Evolutionary conservation across 208 protist genomes (phyloP), one percentile per base, ranked within the genome.

Genomic region (Trypanosoma vivax): DNA sequence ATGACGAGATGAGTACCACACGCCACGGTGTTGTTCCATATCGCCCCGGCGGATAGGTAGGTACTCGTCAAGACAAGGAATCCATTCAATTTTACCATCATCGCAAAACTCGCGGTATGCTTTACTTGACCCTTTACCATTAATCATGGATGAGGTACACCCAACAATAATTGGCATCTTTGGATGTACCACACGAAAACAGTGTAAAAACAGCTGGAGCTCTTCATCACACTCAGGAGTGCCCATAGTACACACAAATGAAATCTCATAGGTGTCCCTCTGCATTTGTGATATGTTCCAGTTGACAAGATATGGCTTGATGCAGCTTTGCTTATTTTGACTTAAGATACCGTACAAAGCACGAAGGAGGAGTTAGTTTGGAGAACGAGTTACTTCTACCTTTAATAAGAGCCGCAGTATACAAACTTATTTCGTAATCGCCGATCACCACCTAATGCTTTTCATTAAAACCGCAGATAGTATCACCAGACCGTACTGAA

Each of bases 211-310:
- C 16, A 93, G 65, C 9, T 30, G 34, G 29, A 93, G 69, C 58
- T 93, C 85, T 13, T 75, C 60, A n/a, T 60, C 63, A 54, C 85
- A 93, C 74, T 93, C 85, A 19, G 48, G 50, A 10, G 85, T 93
- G 9, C 71, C 85, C 79, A 93, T 89, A 6, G 85, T 90, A 54
- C 72, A 87, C 18, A 90, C 65, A 24, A 60, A 74, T 40, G 70
- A 33, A 53, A 3, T 40, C n/a, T n/a, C n/a, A n/a, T n/a, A n/a
- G n/a, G n/a, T n/a, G n/a, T n/a, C n/a, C n/a, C n/a, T n/a, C n/a
- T n/a, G n/a, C n/a, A n/a, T n/a, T n/a, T n/a, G n/a, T n/a, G n/a
- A n/a, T n/a, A n/a, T n/a, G n/a, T n/a, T n/a, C n/a, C n/a, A n/a
- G n/a, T n/a, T n/a, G n/a, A n/a, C n/a, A n/a, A n/a, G n/a, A n/a